Evolutionary conservation across 148 eudicot species (phyloP).

Genomic region (Camellia sinensis): DNA sequence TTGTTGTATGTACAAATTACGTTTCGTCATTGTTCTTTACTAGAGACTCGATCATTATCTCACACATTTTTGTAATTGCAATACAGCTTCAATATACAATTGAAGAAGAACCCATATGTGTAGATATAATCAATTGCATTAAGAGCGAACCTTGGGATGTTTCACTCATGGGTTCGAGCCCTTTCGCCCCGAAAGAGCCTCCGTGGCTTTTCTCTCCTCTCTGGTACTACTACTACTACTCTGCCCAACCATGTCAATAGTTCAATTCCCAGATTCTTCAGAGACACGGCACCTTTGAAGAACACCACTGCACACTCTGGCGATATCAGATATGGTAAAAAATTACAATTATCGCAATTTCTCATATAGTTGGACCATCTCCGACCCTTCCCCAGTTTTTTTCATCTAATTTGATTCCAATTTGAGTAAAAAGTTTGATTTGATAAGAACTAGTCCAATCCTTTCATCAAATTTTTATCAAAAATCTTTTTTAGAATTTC

Average conservation of each 20-base stretch:
- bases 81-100: not conserved
- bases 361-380: too few relatives aligned
- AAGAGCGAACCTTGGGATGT: slow-evolving; percentile 18
- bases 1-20: not conserved
- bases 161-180: slow-evolving; percentile 22
- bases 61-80: not conserved
- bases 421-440: too few relatives aligned
- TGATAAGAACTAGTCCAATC: too few relatives aligned
- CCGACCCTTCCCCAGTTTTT: too few relatives aligned
- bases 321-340: slow-evolving; percentile 12
- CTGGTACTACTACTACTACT: not conserved
- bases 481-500: too few relatives aligned
- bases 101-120: not conserved
- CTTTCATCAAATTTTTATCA: too few relatives aligned
- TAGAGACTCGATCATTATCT: not conserved
- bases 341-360: not conserved
- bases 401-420: too few relatives aligned
- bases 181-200: slow-evolving; percentile 22
- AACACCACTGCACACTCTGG: not conserved
- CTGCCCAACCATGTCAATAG: not conserved
- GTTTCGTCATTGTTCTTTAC: not conserved
- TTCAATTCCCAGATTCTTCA: not conserved
- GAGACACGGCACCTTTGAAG: not conserved
- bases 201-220: slow-evolving; percentile 7
- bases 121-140: not conserved